phyloP scores from a whole-genome alignment of 352 stramenopile species.

The Pythium aristosporum region DNA sequence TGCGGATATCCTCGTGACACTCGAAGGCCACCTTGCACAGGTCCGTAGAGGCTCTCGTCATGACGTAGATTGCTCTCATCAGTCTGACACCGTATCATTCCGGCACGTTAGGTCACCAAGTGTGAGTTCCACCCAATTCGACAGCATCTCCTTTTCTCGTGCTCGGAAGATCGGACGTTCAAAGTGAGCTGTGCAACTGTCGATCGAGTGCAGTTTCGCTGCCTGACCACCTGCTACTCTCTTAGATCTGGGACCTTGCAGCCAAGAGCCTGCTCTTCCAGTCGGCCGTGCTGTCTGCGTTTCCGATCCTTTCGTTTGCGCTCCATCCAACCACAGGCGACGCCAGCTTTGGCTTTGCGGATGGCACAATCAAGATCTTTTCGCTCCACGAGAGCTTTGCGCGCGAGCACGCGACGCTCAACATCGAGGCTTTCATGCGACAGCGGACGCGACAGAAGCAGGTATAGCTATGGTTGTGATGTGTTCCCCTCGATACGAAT shows the following conservation, averaged over 20 bases:
- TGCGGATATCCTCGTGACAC: slow-evolving; percentile 52
- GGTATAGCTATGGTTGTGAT: slow-evolving; percentile 24
- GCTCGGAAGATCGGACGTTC: slow-evolving; percentile 82
- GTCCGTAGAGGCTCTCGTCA: too few species aligned
- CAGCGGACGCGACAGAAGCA: slow-evolving; percentile 36
- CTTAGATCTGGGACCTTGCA: slow-evolving; percentile 76
- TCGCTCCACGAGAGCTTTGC: slow-evolving; percentile 46
- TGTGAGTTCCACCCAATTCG: slow-evolving; percentile 73
- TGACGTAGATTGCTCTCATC: too few species aligned
- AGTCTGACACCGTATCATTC: too few species aligned
- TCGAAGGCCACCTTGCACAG: slow-evolving; percentile 67
- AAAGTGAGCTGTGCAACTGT: slow-evolving; percentile 40
- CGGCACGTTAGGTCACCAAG: slow-evolving; percentile 71
- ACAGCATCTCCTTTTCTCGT: slow-evolving; percentile 66
- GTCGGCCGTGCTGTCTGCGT: slow-evolving; percentile 74
- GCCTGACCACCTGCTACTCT: not conserved
- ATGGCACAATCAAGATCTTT: slow-evolving; percentile 67
- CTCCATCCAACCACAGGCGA: slow-evolving; percentile 67
- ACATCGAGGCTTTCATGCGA: slow-evolving; percentile 49
- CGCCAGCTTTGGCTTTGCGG: slow-evolving; percentile 63
- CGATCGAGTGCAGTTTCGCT: too few species aligned
- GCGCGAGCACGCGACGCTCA: slow-evolving; percentile 51
- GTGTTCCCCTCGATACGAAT: not conserved
- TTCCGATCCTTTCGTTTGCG: slow-evolving; percentile 63
- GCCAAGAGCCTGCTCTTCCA: slow-evolving; percentile 66